Percentiles rank a stretch among this genome's conserved stretches.
Evolutionary conservation across 495 filamentous ascomycete species (phyloP).

Genomic region (Acidiella bohemica): DNA sequence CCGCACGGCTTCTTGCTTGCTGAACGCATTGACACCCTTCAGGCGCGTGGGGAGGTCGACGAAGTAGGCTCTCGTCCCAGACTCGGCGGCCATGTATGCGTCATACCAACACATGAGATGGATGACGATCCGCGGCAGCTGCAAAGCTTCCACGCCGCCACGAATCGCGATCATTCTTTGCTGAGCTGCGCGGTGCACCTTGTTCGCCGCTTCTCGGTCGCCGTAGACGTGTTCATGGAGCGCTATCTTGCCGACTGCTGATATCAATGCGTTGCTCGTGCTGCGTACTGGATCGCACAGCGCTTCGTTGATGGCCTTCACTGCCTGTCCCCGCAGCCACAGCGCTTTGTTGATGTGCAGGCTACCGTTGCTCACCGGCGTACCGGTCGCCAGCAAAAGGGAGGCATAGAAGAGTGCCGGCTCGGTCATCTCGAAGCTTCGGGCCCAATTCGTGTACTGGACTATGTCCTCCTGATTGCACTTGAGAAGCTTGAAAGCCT

Average conservation of each 20-base stretch:
- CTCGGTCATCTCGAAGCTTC: neutral
- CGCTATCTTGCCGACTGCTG: slow-evolving; percentile 3
- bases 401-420: neutral
- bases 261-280: slow-evolving; percentile 2
- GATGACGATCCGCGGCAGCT: neutral
- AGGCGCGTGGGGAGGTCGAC: neutral
- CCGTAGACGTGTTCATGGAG: slow-evolving; percentile 2
- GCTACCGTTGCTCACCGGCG: neutral
- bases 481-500: neutral
- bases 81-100: slow-evolving; percentile 2
- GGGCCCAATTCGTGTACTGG: neutral
- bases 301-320: neutral
- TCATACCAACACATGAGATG: slow-evolving; percentile 1
- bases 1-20: neutral
- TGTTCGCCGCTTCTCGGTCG: neutral
- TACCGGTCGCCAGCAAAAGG: neutral
- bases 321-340: neutral
- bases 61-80: neutral
- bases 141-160: neutral
- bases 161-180: slow-evolving; percentile 4
- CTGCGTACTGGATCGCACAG: neutral
- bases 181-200: neutral
- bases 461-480: neutral
- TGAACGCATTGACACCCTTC: neutral
- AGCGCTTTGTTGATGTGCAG: neutral